Evolutionary conservation across 2,329 filamentous ascomycete species (phyloP).

Genomic region (Periglandula ipomoeae): DNA sequence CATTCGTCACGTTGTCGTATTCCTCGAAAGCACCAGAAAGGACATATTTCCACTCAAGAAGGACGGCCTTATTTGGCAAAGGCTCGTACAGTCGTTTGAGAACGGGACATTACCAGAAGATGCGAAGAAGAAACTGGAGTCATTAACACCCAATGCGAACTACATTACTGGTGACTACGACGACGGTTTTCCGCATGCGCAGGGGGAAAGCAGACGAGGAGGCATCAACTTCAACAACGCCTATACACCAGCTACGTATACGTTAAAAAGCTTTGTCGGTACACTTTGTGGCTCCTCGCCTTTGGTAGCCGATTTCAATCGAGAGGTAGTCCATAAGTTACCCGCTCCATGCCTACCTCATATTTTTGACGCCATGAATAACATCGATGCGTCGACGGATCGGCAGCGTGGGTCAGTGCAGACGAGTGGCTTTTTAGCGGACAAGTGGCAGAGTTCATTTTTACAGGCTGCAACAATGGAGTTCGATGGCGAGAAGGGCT

Average conservation of each 20-base stretch:
- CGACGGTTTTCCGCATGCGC: slow-evolving; percentile 21
- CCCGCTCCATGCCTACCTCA: slow-evolving; percentile 37
- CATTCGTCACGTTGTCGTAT: background rate
- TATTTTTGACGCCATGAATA: slow-evolving; percentile 25
- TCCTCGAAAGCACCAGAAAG: background rate
- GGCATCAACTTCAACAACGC: slow-evolving; percentile 32
- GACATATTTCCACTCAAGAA: background rate
- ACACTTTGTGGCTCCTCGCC: slow-evolving; percentile 34
- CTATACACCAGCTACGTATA: slow-evolving; percentile 33
- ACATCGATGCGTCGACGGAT: slow-evolving; percentile 7
- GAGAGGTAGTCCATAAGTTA: slow-evolving; percentile 30
- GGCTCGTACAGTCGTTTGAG: slow-evolving; percentile 22
- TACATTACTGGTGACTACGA: slow-evolving; percentile 26
- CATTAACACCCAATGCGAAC: slow-evolving; percentile 23
- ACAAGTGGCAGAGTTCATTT: slow-evolving; percentile 22
- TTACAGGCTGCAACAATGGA: slow-evolving; percentile 23
- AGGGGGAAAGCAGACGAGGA: slow-evolving; percentile 17
- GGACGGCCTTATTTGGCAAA: slow-evolving; percentile 25
- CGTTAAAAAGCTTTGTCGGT: slow-evolving; percentile 32
- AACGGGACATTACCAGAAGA: slow-evolving; percentile 23
- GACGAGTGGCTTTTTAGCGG: slow-evolving; percentile 13
- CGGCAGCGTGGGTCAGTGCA: background rate
- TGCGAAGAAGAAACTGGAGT: slow-evolving; percentile 18
- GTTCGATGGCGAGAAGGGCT: slow-evolving; percentile 21
- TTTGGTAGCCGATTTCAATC: slow-evolving; percentile 32